phyloP scores from a whole-genome alignment of 805 yeast species.

The Yarrowia bubula region DNA sequence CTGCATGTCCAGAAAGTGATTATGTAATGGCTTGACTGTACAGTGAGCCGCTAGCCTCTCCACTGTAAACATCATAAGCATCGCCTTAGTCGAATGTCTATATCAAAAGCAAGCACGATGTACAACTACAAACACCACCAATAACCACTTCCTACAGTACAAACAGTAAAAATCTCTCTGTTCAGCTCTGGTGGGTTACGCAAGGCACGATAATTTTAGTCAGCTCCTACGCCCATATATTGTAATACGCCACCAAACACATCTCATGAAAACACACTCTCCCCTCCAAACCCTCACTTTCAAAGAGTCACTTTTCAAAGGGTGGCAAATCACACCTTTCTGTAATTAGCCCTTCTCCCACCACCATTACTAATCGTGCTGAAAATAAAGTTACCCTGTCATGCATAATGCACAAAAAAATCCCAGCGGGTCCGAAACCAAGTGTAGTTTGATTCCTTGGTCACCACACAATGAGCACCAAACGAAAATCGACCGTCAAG shows the following conservation, averaged over 20 bases:
- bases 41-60: no score
- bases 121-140: no score
- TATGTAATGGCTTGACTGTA: no score
- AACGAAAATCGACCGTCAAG: slow-evolving; percentile 5
- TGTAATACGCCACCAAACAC: no score
- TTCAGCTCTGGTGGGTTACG: no score
- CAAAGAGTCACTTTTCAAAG: neutral
- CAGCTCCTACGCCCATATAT: neutral
- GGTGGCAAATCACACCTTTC: neutral
- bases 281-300: neutral
- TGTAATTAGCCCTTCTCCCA: neutral
- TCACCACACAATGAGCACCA: slow-evolving; percentile 16
- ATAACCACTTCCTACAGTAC: no score
- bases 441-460: neutral
- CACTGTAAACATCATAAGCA: no score
- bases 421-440: neutral
- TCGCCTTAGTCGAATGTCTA: no score
- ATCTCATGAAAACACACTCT: neutral
- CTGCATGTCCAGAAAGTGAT: no score
- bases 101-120: no score
- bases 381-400: slow-evolving; percentile 7
- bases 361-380: neutral
- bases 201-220: no score
- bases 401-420: slow-evolving; percentile 25
- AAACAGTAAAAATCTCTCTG: no score